Evolutionary conservation across 148 eudicot genomes (phyloP), one percentile per base, ranked within the genome.

Genomic region (Rhododendron vialii): DNA sequence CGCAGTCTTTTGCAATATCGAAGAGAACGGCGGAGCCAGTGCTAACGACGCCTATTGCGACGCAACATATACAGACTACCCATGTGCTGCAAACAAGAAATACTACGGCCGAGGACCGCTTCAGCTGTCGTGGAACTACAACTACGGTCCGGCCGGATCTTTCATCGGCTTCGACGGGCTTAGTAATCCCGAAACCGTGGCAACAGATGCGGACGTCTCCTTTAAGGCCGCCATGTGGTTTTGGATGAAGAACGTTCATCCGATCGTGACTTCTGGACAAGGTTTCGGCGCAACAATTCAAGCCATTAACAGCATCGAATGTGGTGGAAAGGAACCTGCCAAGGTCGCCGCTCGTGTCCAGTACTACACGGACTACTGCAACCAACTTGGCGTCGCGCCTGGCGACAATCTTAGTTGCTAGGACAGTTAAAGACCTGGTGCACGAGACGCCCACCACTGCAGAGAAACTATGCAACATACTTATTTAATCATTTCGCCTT

Each of bases 1-100:
- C 26, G 82, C 85, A 93, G 95, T 86, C 50, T 92, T 92, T 86
- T 93, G 95, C 90, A 82, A 86, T 84, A 89, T 91, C 86, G 90
- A 93, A 33, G 95, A 93, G 83, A 88, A 87, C 6, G 81, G 87
- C 78, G 93, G 93, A 41, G 88, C 92, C 3, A 67, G 92, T 20
- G 59, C 30, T 2, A 55, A 55, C 61, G 71, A 77, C 24, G 87
- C 90, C 89, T 93, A 93, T 28, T 93, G 95, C 55, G 85, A 93
- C 30, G 26, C 81, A 24, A 77, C 82, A 18, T 59, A 87, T 86
- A 88, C 77, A 57, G 28, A 89, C 33, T 92, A 85, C 86, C 92
- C 88, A 13, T 91, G 88, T 51, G 85, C 26, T 28, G 28, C 83
- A 3, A 83, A 83, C 45, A 90, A 86, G 53, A 82, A 73, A 0